phyloP scores from a whole-genome alignment of 306 rosid genomes.

The Lagenaria siceraria region DNA sequence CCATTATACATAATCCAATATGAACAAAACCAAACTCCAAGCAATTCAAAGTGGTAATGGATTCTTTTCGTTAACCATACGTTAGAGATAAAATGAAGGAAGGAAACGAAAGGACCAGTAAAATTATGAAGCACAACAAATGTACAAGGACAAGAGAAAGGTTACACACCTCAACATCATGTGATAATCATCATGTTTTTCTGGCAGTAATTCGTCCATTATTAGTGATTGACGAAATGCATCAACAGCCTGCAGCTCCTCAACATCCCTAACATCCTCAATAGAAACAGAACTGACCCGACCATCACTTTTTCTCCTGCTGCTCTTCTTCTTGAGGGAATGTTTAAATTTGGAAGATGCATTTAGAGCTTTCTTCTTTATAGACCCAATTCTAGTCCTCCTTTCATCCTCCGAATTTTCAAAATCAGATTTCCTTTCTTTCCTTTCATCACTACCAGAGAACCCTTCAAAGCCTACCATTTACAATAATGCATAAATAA shows the following conservation, averaged over 20 bases:
- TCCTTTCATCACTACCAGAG: conserved; percentile 85
- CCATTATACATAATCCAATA: background rate
- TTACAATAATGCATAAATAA: background rate
- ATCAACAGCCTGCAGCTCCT: conserved; percentile 78
- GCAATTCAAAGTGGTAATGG: background rate
- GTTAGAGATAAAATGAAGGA: background rate
- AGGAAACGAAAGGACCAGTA: background rate
- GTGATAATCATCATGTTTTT: conserved; percentile 77
- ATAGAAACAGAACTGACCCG: conserved; percentile 94
- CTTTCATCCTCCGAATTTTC: conserved; percentile 94
- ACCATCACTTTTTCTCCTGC: conserved; percentile 70
- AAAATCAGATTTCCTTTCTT: conserved; percentile 83
- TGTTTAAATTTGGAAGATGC: conserved; percentile 92
- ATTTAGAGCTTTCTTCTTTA: conserved; percentile 84
- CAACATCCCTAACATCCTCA: conserved; percentile 85
- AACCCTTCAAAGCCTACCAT: conserved; percentile 82
- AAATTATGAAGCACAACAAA: background rate
- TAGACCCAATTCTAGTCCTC: conserved; percentile 74
- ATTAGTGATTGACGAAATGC: conserved; percentile 57
- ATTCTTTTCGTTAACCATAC: background rate
- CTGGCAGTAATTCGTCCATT: conserved; percentile 74
- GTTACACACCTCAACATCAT: conserved; percentile 64
- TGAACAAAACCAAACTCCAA: background rate
- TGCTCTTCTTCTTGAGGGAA: conserved; percentile 78
- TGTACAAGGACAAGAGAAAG: background rate